phyloP scores from a whole-genome alignment of 225 moss, liverwort and hornwort species.

The Polytrichum commune region DNA sequence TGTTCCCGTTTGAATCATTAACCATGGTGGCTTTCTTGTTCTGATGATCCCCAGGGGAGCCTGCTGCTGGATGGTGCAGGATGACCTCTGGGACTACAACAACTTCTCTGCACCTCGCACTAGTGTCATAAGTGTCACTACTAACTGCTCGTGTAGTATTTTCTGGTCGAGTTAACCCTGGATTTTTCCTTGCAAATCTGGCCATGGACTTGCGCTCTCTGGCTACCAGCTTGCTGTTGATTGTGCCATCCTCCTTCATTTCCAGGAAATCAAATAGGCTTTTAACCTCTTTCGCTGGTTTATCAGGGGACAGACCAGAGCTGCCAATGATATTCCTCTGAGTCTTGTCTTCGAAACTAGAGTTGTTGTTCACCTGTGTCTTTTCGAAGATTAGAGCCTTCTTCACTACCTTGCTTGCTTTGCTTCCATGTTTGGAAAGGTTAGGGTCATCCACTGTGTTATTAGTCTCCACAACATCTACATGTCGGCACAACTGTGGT shows the following conservation, averaged over 20 bases:
- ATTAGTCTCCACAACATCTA: constrained; percentile 38
- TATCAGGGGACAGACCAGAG: constrained; percentile 8
- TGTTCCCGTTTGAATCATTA: too few species aligned
- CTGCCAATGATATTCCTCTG: constrained; percentile 9
- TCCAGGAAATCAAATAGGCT: constrained; percentile 36
- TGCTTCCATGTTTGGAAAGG: constrained; percentile 15
- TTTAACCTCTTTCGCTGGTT: constrained; percentile 22
- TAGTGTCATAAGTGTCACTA: constrained; percentile 15
- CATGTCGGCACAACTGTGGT: constrained; percentile 44
- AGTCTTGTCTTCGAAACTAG: constrained; percentile 1
- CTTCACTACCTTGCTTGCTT: constrained; percentile 1
- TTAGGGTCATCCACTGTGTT: constrained; percentile 18
- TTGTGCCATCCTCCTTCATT: constrained; percentile 15
- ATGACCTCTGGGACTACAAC: constrained; percentile 14
- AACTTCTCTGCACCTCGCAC: constrained; percentile 20
- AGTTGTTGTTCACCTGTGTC: not conserved
- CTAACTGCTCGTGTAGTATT: constrained; percentile 5
- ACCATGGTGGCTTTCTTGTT: too few species aligned
- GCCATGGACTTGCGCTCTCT: not conserved
- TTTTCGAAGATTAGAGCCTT: constrained; percentile 8
- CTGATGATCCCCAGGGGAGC: not conserved
- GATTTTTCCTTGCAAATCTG: not conserved
- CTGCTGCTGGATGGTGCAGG: not conserved
- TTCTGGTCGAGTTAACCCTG: constrained; percentile 8
- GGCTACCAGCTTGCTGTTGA: not conserved